Percentiles rank a stretch among this genome's conserved stretches.
Evolutionary conservation across 208 protist genomes (phyloP).

Genomic region (Naegleria lovaniensis): DNA sequence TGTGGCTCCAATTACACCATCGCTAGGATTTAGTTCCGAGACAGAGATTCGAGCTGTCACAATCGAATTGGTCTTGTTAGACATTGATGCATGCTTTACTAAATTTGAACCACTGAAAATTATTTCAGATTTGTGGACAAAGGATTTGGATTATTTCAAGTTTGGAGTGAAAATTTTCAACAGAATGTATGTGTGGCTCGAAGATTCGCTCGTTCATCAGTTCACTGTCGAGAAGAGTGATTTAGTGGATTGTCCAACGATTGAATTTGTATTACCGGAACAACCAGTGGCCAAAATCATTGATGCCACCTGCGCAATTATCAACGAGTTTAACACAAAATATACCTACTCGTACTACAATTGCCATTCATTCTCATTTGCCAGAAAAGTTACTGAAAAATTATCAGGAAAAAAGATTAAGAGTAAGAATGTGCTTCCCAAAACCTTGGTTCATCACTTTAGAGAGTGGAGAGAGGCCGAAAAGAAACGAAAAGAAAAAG

Average conservation of each 20-base stretch:
- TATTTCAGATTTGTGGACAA: neutral
- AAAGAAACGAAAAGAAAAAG: neutral
- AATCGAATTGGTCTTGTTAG: neutral
- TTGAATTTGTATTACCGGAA: neutral
- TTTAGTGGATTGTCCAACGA: neutral
- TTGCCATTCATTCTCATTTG: neutral
- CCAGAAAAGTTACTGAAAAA: neutral
- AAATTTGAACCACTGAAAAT: neutral
- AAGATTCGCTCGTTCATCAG: neutral
- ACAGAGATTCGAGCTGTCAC: neutral
- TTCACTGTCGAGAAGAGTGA: neutral
- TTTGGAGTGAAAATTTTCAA: constrained; percentile 8
- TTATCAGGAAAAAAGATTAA: neutral
- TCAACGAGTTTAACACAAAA: constrained; percentile 2
- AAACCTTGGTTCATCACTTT: neutral
- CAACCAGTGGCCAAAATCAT: neutral
- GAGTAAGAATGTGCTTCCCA: neutral
- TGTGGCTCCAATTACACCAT: neutral
- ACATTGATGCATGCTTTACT: neutral
- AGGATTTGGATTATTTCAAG: neutral
- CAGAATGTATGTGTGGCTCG: neutral
- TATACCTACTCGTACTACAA: neutral
- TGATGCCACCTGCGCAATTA: neutral
- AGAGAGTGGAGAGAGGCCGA: neutral
- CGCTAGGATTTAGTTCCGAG: neutral